Evolutionary conservation across 305 asterid genomes (phyloP), one percentile per base, ranked within the genome.

Genomic region (Plantago lanceolata): DNA sequence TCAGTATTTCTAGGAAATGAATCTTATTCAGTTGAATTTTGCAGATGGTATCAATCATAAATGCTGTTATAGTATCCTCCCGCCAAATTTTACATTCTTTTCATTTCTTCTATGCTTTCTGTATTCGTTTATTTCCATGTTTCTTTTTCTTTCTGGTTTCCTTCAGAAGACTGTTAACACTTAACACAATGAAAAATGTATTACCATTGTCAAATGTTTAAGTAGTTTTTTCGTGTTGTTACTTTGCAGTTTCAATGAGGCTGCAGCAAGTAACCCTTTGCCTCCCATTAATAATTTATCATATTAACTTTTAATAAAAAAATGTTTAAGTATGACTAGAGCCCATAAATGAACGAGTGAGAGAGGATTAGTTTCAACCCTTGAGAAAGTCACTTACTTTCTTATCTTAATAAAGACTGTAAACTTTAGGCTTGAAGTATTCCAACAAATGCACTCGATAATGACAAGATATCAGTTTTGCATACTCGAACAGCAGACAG

Each of bases 21-120:
- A 55, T 57, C 47, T 31, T 64, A 68, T 26, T 70, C 52, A 64
- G 67, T 53, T 64, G 62, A 73, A 61, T 58, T 70, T 61, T 57
- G 31, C 55, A 64, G 66, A n/a, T 4, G 43, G 57, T 54, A 60
- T 64, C 68, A 49, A 45, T 55, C 56, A 48, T 45, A 61, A 58
- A 3, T 37, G 56, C 37, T 28, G 64, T 31, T 57, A 31, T 54
- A 57, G 56, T 50, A 50, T 28, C 51, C 58, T 20, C 56, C 58
- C 15, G 59, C 40, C 48, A 47, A 52, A 50, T 40, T 40, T 40
- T 59, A 24, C 43, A 50, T 40, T 45, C 57, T 60, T 20, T 17
- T n/a, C n/a, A n/a, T n/a, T 54, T 70, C 67, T 26, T 20, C 58
- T 52, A 63, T 19, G 61, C 24, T 50, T n/a, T 37, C 52, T 40